phyloP scores from a whole-genome alignment of 441 rosid genomes.

The Daphne laureola region DNA sequence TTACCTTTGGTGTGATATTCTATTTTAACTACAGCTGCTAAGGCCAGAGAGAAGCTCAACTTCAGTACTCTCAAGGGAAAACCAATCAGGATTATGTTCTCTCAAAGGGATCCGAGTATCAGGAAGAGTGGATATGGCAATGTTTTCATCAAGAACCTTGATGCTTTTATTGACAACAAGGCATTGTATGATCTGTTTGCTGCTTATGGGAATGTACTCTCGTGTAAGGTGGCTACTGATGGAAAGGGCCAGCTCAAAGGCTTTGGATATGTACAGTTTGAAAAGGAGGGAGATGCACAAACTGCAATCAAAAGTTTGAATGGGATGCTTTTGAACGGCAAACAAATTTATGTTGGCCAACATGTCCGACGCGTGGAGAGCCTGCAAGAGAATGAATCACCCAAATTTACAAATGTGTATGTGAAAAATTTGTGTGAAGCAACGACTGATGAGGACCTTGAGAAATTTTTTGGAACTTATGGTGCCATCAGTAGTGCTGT shows the following conservation, averaged over 20 bases:
- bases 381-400: conserved; percentile 19
- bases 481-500: conserved; percentile 57
- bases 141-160: conserved; percentile 63
- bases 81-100: conserved; percentile 68
- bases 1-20: too few species aligned
- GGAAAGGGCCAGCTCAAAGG: conserved; percentile 42
- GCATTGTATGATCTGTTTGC: conserved; percentile 48
- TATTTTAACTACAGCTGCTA: conserved; percentile 32
- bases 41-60: conserved; percentile 48
- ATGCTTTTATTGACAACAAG: conserved; percentile 45
- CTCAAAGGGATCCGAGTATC: conserved; percentile 60
- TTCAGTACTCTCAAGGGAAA: conserved; percentile 46
- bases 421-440: conserved; percentile 55
- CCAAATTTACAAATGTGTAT: conserved; percentile 52
- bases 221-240: conserved; percentile 60
- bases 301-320: conserved; percentile 42
- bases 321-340: conserved; percentile 61
- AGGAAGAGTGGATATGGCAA: conserved; percentile 52
- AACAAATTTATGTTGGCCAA: conserved; percentile 50
- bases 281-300: conserved; percentile 46
- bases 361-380: conserved; percentile 50
- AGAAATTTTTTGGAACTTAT: conserved; percentile 36
- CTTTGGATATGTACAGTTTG: conserved; percentile 61
- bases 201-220: conserved; percentile 46
- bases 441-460: conserved; percentile 44